Base-by-base conservation (phyloP, 2,329 filamentous ascomycete genomes). In the Hypoxylon sp. region DNA sequence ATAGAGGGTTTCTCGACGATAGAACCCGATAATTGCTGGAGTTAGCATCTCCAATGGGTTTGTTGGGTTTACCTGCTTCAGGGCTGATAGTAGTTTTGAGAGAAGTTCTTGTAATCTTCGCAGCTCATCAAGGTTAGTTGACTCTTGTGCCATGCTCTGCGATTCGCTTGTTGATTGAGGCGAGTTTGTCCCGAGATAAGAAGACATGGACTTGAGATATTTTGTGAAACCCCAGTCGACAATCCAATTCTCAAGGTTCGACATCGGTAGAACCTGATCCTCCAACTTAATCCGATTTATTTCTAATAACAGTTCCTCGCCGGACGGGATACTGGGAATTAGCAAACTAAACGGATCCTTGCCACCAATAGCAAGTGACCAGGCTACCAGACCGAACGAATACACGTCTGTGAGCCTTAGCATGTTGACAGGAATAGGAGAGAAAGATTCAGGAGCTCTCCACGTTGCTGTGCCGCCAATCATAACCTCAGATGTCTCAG, bases 361-460 rank as follows among this genome's bases (percentile, higher is more conserved):
- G 31, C 50, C 50, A 37, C 33, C 50, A 3, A 52, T 35, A 52
- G 50, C 50, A 37, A 52, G n/a, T 24, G 50, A 52, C 50, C 50
- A 52, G 6, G 50, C 31, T 17, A 52, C 50, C 26, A 52, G 10
- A 19, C 50, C 50, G 13, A 52, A 52, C 5, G 50, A 52, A 22
- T 52, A 52, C 50, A 52, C 31, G 6, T 52, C 50, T 4, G 50
- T 52, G 3, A 35, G 10, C 31, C 14, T 52, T 2, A 52, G 13
- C 17, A 37, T 52, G 10, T 29, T n/a, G 50, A 37, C 29, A 22
- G 50, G 50, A 52, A 52, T 52, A 14, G 50, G 17, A 17, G 50
- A 52, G 9, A 29, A 24, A 31, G 35, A 31, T 52, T 52, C 50
- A 37, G 50, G 50, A 31, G 50, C 50, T 35, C 50, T 29, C 50